These are phyloP conservation scores for Colletotrichum australisinense DNA, from an alignment of 2,329 filamentous ascomycete species.

Conservation along the genomic window DNA sequence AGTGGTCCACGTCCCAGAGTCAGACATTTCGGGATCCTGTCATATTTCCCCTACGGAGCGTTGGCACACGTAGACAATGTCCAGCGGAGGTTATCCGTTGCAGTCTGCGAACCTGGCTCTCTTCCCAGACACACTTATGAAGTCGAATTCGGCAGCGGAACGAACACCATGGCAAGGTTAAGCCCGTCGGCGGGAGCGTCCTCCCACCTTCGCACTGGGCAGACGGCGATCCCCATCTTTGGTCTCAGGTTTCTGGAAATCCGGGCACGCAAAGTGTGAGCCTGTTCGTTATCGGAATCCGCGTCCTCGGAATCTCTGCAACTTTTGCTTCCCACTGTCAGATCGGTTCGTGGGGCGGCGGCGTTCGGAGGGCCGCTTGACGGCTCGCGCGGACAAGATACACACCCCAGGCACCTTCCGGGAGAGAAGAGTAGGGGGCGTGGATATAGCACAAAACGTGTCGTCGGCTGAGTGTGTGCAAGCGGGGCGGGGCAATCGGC, in stretches of 20 bases:
- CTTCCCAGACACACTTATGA: background rate
- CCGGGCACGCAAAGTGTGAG: background rate
- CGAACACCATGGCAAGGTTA: background rate
- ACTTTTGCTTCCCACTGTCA: conserved; percentile 2
- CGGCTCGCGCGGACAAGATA: conserved; percentile 1
- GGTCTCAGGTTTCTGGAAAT: conserved; percentile 14
- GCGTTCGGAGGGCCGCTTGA: conserved; percentile 21
- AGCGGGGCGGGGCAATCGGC: conserved; percentile 18
- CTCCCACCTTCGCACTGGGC: conserved; percentile 5
- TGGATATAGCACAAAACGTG: conserved; percentile 3
- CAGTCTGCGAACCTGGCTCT: background rate
- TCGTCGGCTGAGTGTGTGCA: conserved; percentile 1
- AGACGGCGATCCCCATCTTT: conserved; percentile 10
- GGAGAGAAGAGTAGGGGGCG: background rate
- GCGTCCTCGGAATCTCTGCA: background rate
- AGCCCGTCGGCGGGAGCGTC: conserved; percentile 1
- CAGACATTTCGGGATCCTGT: background rate
- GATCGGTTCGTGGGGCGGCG: conserved; percentile 15
- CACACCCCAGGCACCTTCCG: background rate
- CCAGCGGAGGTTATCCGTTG: background rate
- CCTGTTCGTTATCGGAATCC: conserved; percentile 17
- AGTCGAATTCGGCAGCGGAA: background rate
- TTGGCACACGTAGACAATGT: background rate
- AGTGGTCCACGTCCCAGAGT: background rate
- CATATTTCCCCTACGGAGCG: background rate